phyloP scores from a whole-genome alignment of 768 basidiomycete species.

The Ramaria sp. region DNA sequence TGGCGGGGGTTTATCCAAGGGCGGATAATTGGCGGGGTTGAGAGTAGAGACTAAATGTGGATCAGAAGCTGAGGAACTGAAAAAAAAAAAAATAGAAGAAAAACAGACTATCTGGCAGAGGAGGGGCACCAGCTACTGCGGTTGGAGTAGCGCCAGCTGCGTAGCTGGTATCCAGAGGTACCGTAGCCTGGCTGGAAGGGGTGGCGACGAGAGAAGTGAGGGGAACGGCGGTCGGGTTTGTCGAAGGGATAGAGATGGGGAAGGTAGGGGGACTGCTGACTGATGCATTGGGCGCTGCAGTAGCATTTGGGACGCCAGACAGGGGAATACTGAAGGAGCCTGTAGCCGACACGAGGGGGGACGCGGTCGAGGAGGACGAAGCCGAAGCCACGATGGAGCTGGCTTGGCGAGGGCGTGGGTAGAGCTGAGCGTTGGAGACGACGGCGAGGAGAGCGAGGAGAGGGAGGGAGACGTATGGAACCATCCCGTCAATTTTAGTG shows the following conservation, averaged over 20 bases:
- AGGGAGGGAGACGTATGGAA: conserved; percentile 12
- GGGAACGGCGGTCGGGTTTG: conserved; percentile 54
- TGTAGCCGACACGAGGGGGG: conserved; percentile 14
- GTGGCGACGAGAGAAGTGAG: conserved; percentile 37
- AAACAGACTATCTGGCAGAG: conserved; percentile 26
- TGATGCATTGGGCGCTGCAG: conserved; percentile 2
- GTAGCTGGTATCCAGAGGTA: conserved; percentile 35
- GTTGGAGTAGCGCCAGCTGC: conserved; percentile 42
- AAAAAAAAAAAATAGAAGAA: not conserved
- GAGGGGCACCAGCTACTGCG: conserved; percentile 44
- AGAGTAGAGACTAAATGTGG: conserved; percentile 29
- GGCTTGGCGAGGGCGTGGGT: conserved; percentile 8
- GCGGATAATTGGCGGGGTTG: conserved; percentile 48
- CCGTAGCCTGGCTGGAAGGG: conserved; percentile 32
- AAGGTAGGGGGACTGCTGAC: conserved; percentile 19
- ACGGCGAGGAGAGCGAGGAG: conserved; percentile 26
- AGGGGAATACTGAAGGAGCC: conserved; percentile 27
- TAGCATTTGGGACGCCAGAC: not conserved
- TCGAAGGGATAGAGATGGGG: conserved; percentile 35
- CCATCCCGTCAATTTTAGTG: too few relatives aligned
- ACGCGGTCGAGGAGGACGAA: not conserved
- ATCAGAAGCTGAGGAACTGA: not conserved
- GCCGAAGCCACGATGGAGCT: not conserved
- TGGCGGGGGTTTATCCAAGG: conserved; percentile 51
- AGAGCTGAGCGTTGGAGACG: conserved; percentile 24